Percentiles rank a stretch among this genome's conserved stretches.
These are phyloP conservation scores for Pythium apleroticum DNA, from an alignment of 352 stramenopile genomes.

Conservation along the genomic window DNA sequence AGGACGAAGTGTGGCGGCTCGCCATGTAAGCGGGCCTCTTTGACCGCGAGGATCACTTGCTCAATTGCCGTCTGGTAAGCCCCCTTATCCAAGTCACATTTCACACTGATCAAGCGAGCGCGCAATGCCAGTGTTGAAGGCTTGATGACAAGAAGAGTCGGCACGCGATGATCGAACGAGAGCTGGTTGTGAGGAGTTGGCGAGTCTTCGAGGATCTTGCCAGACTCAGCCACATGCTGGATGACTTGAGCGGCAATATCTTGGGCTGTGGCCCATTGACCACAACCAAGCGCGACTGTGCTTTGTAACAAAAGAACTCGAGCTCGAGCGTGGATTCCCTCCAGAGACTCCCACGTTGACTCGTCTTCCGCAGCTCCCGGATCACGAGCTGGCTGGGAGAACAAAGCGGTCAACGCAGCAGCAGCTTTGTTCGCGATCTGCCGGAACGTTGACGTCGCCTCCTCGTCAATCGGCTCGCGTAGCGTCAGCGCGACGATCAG, in stretches of 20 bases:
- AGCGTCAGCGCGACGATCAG: constrained; percentile 23
- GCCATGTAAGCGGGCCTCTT: constrained; percentile 36
- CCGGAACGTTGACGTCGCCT: constrained; percentile 29
- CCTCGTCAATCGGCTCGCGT: constrained; percentile 39
- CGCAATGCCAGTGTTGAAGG: constrained; percentile 17
- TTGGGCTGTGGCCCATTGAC: constrained; percentile 18
- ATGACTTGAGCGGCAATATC: constrained; percentile 14
- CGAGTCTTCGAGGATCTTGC: not conserved
- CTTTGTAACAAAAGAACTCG: constrained; percentile 20
- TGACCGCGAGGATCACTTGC: constrained; percentile 31
- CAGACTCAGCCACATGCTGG: not conserved
- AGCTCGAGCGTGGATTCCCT: constrained; percentile 8
- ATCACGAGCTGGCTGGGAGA: not conserved
- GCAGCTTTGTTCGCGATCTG: constrained; percentile 18
- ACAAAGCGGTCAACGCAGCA: not conserved
- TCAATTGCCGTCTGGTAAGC: constrained; percentile 34
- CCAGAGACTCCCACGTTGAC: constrained; percentile 11
- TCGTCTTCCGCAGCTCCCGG: not conserved
- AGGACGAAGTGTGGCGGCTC: constrained; percentile 43
- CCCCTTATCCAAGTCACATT: constrained; percentile 38
- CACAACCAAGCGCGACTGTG: constrained; percentile 5
- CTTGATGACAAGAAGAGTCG: constrained; percentile 12
- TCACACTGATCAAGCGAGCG: constrained; percentile 15
- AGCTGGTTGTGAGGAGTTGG: not conserved
- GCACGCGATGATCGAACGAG: constrained; percentile 28